phyloP scores from a whole-genome alignment of 805 yeast genomes.

The Saccharomycopsis fermentans region DNA sequence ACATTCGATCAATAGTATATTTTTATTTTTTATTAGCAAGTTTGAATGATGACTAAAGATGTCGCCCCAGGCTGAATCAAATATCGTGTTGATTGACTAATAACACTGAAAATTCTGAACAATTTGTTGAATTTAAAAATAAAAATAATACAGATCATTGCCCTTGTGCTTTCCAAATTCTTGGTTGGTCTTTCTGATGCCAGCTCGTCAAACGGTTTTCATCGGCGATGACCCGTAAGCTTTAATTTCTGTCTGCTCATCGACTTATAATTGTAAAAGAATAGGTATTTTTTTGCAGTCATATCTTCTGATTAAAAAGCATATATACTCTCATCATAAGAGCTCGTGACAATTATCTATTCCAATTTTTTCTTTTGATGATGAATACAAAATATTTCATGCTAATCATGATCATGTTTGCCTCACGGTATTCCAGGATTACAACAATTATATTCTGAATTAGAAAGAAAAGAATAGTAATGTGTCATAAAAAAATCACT shows the following conservation, averaged over 20 bases:
- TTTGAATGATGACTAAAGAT: conserved; percentile 44
- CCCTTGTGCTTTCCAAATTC: not conserved
- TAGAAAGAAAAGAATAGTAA: not conserved
- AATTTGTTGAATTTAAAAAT: not conserved
- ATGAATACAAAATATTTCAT: conserved; percentile 18
- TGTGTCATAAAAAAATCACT: not conserved
- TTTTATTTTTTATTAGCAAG: not conserved
- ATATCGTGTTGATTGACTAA: conserved; percentile 58
- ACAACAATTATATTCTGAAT: conserved; percentile 5
- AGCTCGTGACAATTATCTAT: no score
- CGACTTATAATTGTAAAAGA: no score
- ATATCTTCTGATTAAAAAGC: no score
- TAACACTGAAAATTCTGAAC: conserved; percentile 62
- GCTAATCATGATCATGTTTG: conserved; percentile 18
- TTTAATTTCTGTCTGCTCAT: no score
- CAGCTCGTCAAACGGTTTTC: no score
- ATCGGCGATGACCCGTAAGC: no score
- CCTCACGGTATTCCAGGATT: conserved; percentile 2
- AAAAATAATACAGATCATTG: not conserved
- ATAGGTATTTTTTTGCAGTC: no score
- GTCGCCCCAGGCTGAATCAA: conserved; percentile 67
- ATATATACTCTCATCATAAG: no score
- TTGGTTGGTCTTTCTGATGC: no score
- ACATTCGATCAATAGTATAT: not conserved
- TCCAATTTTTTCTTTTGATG: conserved; percentile 3